Evolutionary conservation across 164 flowering plant species (phyloP).

Genomic region (Aristolochia californica): DNA sequence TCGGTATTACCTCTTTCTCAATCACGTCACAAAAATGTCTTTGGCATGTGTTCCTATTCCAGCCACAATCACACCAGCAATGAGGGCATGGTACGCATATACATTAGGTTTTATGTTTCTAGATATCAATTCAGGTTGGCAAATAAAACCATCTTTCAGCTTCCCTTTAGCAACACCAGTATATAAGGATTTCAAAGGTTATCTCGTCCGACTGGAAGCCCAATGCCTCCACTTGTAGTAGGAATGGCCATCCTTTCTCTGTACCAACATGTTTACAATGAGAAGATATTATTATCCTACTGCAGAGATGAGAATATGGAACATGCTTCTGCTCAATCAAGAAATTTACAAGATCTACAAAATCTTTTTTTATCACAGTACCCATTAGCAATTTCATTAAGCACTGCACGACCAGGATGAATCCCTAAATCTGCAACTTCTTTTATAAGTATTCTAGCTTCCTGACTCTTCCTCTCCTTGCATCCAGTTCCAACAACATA

Average conservation of each 20-base stretch:
- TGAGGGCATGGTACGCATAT: slow-evolving; percentile 54
- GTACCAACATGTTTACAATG: slow-evolving; percentile 38
- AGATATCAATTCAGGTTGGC: slow-evolving; percentile 52
- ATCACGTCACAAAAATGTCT: slow-evolving; percentile 56
- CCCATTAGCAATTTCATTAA: slow-evolving; percentile 44
- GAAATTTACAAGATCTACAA: slow-evolving; percentile 54
- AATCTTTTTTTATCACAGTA: slow-evolving; percentile 68
- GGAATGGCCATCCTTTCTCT: slow-evolving; percentile 36
- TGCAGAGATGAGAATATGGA: slow-evolving; percentile 42
- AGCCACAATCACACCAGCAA: slow-evolving; percentile 47
- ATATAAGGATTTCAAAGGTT: slow-evolving; percentile 61
- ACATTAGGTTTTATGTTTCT: slow-evolving; percentile 47
- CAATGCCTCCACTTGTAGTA: slow-evolving; percentile 39
- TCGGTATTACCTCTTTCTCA: slow-evolving; percentile 35
- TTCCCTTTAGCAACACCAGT: slow-evolving; percentile 60
- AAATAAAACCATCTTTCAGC: slow-evolving; percentile 44
- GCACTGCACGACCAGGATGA: slow-evolving; percentile 27
- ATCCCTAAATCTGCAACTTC: slow-evolving; percentile 31
- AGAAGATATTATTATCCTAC: slow-evolving; percentile 45
- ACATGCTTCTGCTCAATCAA: slow-evolving; percentile 31
- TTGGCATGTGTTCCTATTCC: slow-evolving; percentile 53
- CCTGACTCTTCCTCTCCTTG: slow-evolving; percentile 43
- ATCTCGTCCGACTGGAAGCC: slow-evolving; percentile 58
- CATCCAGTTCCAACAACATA: slow-evolving; percentile 38
- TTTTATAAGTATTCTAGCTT: slow-evolving; percentile 54